phyloP scores from a whole-genome alignment of 768 basidiomycete genomes.

The Lyophyllum shimeji region DNA sequence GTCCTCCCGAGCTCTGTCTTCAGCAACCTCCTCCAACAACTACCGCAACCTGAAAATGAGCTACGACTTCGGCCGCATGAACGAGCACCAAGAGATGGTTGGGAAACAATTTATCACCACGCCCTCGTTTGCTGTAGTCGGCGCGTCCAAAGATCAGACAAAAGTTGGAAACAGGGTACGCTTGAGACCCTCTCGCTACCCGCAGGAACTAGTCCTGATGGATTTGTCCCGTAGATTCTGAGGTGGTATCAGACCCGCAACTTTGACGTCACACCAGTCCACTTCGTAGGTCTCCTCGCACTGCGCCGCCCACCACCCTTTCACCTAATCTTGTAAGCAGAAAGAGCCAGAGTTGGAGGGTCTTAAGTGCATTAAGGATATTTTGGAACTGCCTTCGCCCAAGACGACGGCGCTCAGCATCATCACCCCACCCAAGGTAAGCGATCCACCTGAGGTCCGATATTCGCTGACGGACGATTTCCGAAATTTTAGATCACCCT shows the following conservation, averaged over 20 bases:
- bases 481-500: constrained; percentile 59
- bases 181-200: background rate
- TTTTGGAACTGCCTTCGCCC: constrained; percentile 60
- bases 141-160: constrained; percentile 75
- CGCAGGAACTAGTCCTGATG: background rate
- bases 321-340: constrained; percentile 31
- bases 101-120: constrained; percentile 64
- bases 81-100: constrained; percentile 23
- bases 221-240: constrained; percentile 50
- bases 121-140: constrained; percentile 73
- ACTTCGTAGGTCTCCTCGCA: constrained; percentile 51
- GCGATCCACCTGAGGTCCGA: constrained; percentile 6
- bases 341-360: constrained; percentile 73
- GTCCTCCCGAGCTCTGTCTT: background rate
- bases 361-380: constrained; percentile 49
- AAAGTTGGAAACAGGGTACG: constrained; percentile 79
- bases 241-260: constrained; percentile 71
- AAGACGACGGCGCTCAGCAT: constrained; percentile 73
- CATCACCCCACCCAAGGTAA: constrained; percentile 73
- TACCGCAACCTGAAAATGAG: constrained; percentile 17
- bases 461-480: background rate
- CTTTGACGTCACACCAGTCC: constrained; percentile 68
- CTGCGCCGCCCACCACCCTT: background rate
- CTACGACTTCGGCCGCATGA: constrained; percentile 15
- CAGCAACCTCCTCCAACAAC: background rate